Base-by-base conservation (phyloP, 495 filamentous ascomycete genomes). In the Cryomyces minteri region DNA sequence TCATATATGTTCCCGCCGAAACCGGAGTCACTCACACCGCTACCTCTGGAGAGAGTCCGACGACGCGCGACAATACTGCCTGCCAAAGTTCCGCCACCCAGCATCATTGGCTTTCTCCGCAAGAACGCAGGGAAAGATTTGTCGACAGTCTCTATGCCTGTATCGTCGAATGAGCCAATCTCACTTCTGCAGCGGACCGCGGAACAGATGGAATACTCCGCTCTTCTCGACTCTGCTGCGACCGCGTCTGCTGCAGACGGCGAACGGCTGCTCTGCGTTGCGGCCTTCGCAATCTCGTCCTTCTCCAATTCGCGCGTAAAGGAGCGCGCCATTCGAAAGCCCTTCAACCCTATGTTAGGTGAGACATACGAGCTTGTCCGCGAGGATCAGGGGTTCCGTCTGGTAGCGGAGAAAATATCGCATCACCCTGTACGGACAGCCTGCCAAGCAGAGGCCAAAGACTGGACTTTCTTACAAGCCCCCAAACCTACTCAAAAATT, bases 61-160 rank as follows among this genome's bases (percentile, higher is more conserved):
- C 73, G 90, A n/a, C 75, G 90, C 43, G 67, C 64, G 12, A 80
- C 76, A 2, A 74, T 98, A 10, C 66, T 73, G 0, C 68, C 79
- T 1, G 73, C 86, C 4, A 87, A 74, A 28, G 74, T 84, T 30
- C 57, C 74, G 34, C 88, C 92, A 0, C 90, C 90, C 0, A 93
- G 84, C 61, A 65, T 98, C 31, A 90, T 98, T 47, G 80, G 83
- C 1, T 93, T 95, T 58, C 67, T 96, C 7, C 84, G 92, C 55
- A 98, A 95, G 59, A 98, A 98, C 51, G 90, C 95, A 9, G 90
- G 90, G 52, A 96, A 96, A 64, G 90, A 98, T 59, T 66, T 98
- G 5, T 93, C 85, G 43, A 88, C 85, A 4, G 87, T 96, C 57
- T 81, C 84, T 32, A 98, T 96, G 92, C 90, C 90, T 0, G 90